These are phyloP conservation scores for Penicillium crystallinum DNA, from an alignment of 495 filamentous ascomycete genomes.

Conservation along the genomic window DNA sequence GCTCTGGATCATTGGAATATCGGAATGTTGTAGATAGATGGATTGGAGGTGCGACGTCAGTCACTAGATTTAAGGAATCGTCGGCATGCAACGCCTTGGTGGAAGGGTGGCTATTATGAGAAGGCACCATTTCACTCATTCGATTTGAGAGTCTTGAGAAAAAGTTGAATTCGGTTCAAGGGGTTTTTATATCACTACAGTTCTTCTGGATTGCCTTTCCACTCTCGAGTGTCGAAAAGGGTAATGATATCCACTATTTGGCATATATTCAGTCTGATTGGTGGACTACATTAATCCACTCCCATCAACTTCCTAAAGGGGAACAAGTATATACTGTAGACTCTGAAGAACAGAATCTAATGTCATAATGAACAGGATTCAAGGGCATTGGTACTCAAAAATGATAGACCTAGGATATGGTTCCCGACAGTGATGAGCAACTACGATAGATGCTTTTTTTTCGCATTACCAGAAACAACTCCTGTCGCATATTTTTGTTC, in stretches of 20 bases:
- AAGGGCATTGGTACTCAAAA: neutral
- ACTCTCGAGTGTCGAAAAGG: neutral
- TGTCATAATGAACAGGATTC: neutral
- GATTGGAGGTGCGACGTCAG: conserved; percentile 73
- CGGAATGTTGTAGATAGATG: conserved; percentile 82
- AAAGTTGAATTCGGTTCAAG: neutral
- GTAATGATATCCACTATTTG: neutral
- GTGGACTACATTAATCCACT: conserved; percentile 10
- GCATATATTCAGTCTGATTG: neutral
- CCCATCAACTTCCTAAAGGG: conserved; percentile 25
- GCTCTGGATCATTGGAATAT: conserved; percentile 60
- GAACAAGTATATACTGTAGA: neutral
- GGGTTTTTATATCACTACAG: neutral
- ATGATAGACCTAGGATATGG: too few relatives aligned
- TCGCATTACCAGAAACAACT: too few relatives aligned
- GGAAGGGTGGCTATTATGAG: conserved; percentile 12
- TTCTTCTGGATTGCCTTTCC: neutral
- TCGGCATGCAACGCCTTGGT: conserved; percentile 62
- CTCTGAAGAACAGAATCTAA: neutral
- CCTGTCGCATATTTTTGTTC: too few relatives aligned
- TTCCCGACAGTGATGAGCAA: too few relatives aligned
- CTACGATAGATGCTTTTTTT: too few relatives aligned
- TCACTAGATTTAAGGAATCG: conserved; percentile 59
- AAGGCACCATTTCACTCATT: conserved; percentile 11
- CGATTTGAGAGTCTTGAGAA: neutral